A percentile compares a stretch with the other conserved stretches of the same genome.
These are phyloP conservation scores for Pterocarpus santalinus DNA, from an alignment of 306 rosid genomes.

Conservation along the genomic window DNA sequence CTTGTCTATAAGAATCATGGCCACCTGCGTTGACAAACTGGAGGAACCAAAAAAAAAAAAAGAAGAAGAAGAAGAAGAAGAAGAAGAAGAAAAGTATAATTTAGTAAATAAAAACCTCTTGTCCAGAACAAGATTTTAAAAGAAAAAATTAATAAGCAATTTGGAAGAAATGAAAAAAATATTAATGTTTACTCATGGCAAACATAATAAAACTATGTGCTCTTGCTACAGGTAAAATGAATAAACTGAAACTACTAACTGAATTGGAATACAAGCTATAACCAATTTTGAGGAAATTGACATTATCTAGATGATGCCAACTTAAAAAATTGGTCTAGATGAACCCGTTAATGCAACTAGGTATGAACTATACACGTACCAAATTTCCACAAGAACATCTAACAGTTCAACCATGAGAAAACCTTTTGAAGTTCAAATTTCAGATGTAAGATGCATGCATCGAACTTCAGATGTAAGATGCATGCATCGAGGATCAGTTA, in stretches of 20 bases:
- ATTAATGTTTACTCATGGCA: background rate
- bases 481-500: background rate
- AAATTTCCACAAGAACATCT: background rate
- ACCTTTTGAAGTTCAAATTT: background rate
- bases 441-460: background rate
- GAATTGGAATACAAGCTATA: background rate
- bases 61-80: too few relatives aligned
- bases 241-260: background rate
- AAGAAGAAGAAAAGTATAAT: background rate
- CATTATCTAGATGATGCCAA: background rate
- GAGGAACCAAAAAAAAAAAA: slow-evolving; percentile 32
- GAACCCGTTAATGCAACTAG: background rate
- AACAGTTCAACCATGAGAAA: background rate
- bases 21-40: slow-evolving; percentile 59
- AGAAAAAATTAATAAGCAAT: background rate
- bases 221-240: slow-evolving; percentile 13
- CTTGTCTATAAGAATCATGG: slow-evolving; percentile 81
- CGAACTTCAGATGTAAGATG: background rate
- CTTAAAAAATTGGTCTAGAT: background rate
- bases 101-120: slow-evolving; percentile 34
- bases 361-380: background rate
- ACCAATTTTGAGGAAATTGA: slow-evolving; percentile 13
- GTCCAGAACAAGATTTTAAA: background rate
- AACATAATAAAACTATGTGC: slow-evolving; percentile 4
- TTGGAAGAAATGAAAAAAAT: slow-evolving; percentile 30